Conservation (phyloP, 2,329 filamentous ascomycete genomes). For the Ophiostoma perfectum region DNA sequence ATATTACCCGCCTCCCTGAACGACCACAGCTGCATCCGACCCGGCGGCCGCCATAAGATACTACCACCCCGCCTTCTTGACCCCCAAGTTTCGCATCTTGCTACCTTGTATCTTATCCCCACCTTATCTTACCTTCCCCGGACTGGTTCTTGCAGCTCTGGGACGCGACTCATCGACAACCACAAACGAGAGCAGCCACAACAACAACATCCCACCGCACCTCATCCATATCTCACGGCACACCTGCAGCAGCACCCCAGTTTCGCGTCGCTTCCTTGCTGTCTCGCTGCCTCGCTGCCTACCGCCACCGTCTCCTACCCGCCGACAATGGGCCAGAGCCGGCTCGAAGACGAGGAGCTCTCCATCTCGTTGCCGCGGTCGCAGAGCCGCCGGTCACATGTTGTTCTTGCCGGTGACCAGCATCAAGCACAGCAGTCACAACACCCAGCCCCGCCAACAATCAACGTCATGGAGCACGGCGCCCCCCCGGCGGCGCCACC, state of each 20-base stretch:
- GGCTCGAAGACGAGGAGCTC: constrained; percentile 75
- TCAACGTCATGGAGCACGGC: constrained; percentile 35
- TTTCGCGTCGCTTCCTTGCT: background rate
- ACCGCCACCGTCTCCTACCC: background rate
- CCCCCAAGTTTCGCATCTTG: background rate
- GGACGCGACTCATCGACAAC: background rate
- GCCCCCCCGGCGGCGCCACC: constrained; percentile 21
- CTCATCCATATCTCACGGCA: background rate
- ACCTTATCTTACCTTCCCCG: constrained; percentile 12
- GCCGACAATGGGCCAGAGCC: constrained; percentile 46
- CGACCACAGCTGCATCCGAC: background rate
- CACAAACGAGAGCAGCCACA: background rate
- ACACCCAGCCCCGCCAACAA: constrained; percentile 31
- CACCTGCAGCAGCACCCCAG: background rate
- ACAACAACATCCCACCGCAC: background rate
- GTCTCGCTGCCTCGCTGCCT: no score
- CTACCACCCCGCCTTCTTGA: constrained; percentile 5
- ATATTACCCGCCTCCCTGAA: background rate
- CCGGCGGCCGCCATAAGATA: background rate
- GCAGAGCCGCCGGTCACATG: constrained; percentile 50
- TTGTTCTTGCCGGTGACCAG: constrained; percentile 23
- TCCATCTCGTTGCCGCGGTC: constrained; percentile 68
- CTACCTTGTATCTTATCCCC: constrained; percentile 3
- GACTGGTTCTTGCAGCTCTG: background rate
- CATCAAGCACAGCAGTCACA: background rate